Conservation (phyloP, 2,329 filamentous ascomycete genomes). For the Phialophora macrospora region DNA sequence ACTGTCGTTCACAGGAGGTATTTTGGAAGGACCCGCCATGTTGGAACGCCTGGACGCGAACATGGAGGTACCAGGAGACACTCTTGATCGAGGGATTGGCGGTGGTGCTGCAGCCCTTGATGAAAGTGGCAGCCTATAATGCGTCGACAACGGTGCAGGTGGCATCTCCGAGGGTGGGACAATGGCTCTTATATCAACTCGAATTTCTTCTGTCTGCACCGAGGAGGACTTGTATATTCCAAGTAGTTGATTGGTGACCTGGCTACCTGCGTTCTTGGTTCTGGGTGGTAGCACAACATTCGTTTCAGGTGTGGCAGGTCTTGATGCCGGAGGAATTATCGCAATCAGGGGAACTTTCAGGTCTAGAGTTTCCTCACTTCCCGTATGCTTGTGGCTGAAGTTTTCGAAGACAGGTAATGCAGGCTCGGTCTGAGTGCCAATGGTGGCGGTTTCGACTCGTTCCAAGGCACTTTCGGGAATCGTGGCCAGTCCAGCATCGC, state of each 20-base stretch:
- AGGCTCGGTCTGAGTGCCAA: constrained; percentile 37
- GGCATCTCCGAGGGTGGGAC: constrained; percentile 77
- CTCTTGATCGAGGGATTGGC: constrained; percentile 26
- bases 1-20: constrained; percentile 66
- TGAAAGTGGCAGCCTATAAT: constrained; percentile 44
- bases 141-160: constrained; percentile 72
- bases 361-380: constrained; percentile 39
- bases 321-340: constrained; percentile 84
- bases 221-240: constrained; percentile 59
- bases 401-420: constrained; percentile 13
- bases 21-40: constrained; percentile 30
- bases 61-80: constrained; percentile 46
- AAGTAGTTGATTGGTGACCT: constrained; percentile 66
- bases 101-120: constrained; percentile 36
- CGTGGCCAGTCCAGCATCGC: constrained; percentile 30
- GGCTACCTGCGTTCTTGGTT: constrained; percentile 80
- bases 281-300: constrained; percentile 74
- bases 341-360: constrained; percentile 81
- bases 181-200: constrained; percentile 76
- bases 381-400: constrained; percentile 33
- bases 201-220: constrained; percentile 89
- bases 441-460: constrained; percentile 32
- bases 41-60: constrained; percentile 31
- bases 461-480: constrained; percentile 36
- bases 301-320: constrained; percentile 73